A percentile compares a stretch with the other conserved stretches of the same genome.
Conservation (phyloP, 2,329 filamentous ascomycete genomes). For the Trichoderma polysporum region DNA sequence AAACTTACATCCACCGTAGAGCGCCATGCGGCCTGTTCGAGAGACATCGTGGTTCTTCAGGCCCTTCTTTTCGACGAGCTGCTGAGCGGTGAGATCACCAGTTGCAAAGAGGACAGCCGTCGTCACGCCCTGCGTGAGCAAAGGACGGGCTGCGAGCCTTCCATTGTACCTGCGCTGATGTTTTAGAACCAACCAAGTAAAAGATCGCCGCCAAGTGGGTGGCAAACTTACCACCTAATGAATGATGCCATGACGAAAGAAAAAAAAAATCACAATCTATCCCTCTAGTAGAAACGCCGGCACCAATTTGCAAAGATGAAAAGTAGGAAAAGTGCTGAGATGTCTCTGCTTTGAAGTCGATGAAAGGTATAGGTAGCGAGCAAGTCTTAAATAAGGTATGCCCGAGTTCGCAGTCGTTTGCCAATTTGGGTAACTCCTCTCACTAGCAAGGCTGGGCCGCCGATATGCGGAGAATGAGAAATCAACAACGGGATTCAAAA, state of each 20-base stretch:
- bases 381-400: background rate
- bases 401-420: constrained; percentile 7
- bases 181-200: constrained; percentile 17
- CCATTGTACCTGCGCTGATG: constrained; percentile 71
- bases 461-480: constrained; percentile 9
- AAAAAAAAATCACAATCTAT: background rate
- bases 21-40: constrained; percentile 74
- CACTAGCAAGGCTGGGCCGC: constrained; percentile 2
- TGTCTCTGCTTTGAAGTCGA: background rate
- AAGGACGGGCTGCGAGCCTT: constrained; percentile 73
- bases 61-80: constrained; percentile 81
- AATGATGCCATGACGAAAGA: constrained; percentile 14
- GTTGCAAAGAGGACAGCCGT: constrained; percentile 91
- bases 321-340: background rate
- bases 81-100: constrained; percentile 88
- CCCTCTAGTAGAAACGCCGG: constrained; percentile 13
- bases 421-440: constrained; percentile 17
- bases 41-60: constrained; percentile 70
- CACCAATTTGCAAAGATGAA: background rate
- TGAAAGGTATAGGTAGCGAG: background rate
- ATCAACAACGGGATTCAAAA: background rate
- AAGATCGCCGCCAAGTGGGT: background rate
- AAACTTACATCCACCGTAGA: constrained; percentile 71
- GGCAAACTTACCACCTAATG: constrained; percentile 18
- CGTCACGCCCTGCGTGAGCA: constrained; percentile 87